phyloP scores from a whole-genome alignment of 495 filamentous ascomycete species.

The Clavariopsis aquatica region DNA sequence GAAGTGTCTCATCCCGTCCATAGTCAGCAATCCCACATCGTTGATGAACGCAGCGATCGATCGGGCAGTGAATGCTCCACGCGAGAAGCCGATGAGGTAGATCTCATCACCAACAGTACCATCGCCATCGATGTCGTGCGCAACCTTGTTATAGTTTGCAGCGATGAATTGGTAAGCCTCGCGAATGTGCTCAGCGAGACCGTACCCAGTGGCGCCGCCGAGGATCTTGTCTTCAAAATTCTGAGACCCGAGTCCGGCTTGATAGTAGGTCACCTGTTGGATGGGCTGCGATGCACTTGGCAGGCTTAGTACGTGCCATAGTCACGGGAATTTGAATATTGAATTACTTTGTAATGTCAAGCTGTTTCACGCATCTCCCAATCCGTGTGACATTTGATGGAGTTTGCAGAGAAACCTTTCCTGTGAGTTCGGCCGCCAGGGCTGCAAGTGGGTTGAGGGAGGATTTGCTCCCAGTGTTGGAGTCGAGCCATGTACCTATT shows the following conservation, averaged over 20 bases:
- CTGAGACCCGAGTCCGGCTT: constrained; percentile 39
- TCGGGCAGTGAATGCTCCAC: constrained; percentile 27
- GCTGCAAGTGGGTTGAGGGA: background rate
- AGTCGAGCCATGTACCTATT: constrained; percentile 35
- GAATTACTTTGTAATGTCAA: constrained; percentile 29
- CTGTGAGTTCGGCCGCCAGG: constrained; percentile 31
- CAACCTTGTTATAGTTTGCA: constrained; percentile 11
- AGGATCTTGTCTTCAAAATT: constrained; percentile 18
- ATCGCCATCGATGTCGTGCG: constrained; percentile 12
- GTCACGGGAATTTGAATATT: too few species aligned
- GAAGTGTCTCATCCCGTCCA: constrained; percentile 31
- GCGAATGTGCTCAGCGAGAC: constrained; percentile 25
- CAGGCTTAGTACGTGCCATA: too few species aligned
- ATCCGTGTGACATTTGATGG: constrained; percentile 37
- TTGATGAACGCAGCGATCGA: constrained; percentile 19
- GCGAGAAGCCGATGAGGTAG: constrained; percentile 25
- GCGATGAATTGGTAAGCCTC: constrained; percentile 30
- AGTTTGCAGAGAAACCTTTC: constrained; percentile 32
- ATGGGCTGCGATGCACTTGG: constrained; percentile 24
- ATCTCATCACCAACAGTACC: constrained; percentile 17
- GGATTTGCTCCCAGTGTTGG: constrained; percentile 16
- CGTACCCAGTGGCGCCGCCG: constrained; percentile 25
- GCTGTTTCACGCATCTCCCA: constrained; percentile 2
- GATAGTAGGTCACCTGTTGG: constrained; percentile 41
- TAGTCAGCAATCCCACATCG: constrained; percentile 16